Base-by-base conservation (phyloP, 768 basidiomycete genomes). In the Phanerochaete carnosa region DNA sequence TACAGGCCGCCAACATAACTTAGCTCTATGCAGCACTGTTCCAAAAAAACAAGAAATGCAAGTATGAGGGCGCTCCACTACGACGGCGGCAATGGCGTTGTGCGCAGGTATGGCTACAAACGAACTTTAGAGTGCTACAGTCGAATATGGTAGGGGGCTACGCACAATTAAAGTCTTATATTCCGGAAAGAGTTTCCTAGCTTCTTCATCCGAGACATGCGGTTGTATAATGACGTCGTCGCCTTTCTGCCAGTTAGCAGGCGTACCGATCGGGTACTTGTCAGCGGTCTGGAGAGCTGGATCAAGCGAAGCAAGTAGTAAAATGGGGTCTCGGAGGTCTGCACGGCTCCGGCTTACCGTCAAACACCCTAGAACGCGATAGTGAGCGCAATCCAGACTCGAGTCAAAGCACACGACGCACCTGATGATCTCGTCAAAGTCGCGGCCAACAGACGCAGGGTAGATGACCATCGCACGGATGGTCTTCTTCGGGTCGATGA, bases 401-500 rank as follows among this genome's bases (percentile, higher is more conserved):
- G 30, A 8, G 25, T 53, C 58, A 26, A 33, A 55, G n/a, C 16
- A 0, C 19, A 26, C 6, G 16, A 61, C 69, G 59, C 25, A 81
- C 79, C 88, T 81, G 57, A 89, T 58, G 65, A 88, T 79, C 75
- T 88, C 87, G 64, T 82, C 81, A 71, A 97, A 96, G 82, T 95
- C 95, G 69, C 94, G 90, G 45, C 96, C 97, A 67, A 95, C 95
- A 11, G 94, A 88, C 50, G 96, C 95, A 59, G 97, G 97, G 79
- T 98, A 98, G 26, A 93, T 78, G 64, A 99, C 67, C 23, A 86
- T 93, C 67, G 97, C 78, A 60, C 96, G 91, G 72, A 99, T 97
- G 66, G 86, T 83, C 78, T 96, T 94, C 78, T 92, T 93, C 46
- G 97, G 95, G 77, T 99, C 97, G 70, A 99, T 93, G 65, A 99